Percentiles rank a stretch among this genome's conserved stretches.
These are phyloP conservation scores for Colletotrichum sidae DNA, from an alignment of 2,329 filamentous ascomycete species.

Conservation along the genomic window DNA sequence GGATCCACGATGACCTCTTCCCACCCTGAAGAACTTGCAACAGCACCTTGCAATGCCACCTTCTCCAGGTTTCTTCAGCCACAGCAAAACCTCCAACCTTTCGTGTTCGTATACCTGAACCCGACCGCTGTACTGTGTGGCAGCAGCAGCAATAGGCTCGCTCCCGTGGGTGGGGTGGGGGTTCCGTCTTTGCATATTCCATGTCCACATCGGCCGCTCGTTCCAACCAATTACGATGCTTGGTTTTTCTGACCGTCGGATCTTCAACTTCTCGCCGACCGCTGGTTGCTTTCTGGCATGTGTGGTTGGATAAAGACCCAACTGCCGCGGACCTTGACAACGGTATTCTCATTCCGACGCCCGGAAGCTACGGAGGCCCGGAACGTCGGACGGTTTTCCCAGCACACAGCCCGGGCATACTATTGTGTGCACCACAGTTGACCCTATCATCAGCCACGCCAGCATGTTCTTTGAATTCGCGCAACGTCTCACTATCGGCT, in stretches of 20 bases:
- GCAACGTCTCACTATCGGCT: background rate
- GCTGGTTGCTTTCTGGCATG: background rate
- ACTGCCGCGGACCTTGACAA: too few relatives aligned
- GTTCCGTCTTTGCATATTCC: background rate
- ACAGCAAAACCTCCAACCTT: slow-evolving; percentile 12
- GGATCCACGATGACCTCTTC: slow-evolving; percentile 3
- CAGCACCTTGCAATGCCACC: background rate
- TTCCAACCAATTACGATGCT: background rate
- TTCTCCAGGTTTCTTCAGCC: slow-evolving; percentile 3
- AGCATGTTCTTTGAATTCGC: background rate
- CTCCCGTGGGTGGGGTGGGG: slow-evolving; percentile 2
- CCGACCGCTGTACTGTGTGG: slow-evolving; percentile 12
- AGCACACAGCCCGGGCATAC: too few relatives aligned
- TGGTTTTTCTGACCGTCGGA: slow-evolving; percentile 2
- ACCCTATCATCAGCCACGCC: background rate
- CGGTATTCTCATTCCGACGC: too few relatives aligned
- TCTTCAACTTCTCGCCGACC: slow-evolving; percentile 22
- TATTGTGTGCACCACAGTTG: too few relatives aligned
- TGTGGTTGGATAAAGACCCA: too few relatives aligned
- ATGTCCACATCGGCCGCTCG: background rate
- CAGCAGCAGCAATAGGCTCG: slow-evolving; percentile 10
- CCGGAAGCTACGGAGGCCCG: too few relatives aligned
- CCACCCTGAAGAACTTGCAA: background rate
- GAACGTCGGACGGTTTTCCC: too few relatives aligned
- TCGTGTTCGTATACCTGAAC: slow-evolving; percentile 35